Evolutionary conservation across 768 basidiomycete species (phyloP), one percentile per base, ranked within the genome.

Genomic region (Xerocomellus amylosporus): DNA sequence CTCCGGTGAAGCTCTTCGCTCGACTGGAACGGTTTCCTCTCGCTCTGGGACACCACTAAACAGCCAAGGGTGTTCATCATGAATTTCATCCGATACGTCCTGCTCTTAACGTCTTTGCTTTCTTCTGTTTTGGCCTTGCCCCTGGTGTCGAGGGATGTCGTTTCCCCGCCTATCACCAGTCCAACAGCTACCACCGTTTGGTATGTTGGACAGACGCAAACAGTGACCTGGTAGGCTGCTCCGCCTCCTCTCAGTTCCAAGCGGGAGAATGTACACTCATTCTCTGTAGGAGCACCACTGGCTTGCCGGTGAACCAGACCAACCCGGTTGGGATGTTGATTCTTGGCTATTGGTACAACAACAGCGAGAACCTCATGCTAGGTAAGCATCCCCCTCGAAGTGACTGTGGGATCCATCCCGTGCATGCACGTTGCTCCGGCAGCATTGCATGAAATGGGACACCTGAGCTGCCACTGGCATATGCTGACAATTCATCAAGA

Each of bases 191-290:
- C 59, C 12, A 73, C 76, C 5, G 67, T 78, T 28, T 82, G 80
- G 82, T 62, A 64, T 26, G 70, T 77, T 13, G 78, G 79, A 6
- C 53, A 75, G 48, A 68, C 57, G 2, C 66, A 79, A 48, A 79
- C 73, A 9, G 80, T 83, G 19, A 81, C 79, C 19, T 83, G 81
- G 81, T 77, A 60, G n/a, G 72, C 57, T 19, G 0, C 22, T 38
- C 43, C n/a, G 1, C 31, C 9, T 10, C 44, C 20, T 39, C n/a
- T 44, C 19, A 17, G 7, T 34, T 10, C 33, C 31, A 9, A 74
- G 73, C 36, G 75, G 50, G 61, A 68, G 73, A 30, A 67, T 59
- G 40, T 66, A 58, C 24, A 47, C 53, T 74, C 75, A 65, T 78
- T n/a, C 49, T 38, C 24, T 8, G 8, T 36, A 61, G 60, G 60